These are phyloP conservation scores for Monilinia vaccinii-corymbosi DNA, from an alignment of 2,329 filamentous ascomycete species.

Conservation along the genomic window DNA sequence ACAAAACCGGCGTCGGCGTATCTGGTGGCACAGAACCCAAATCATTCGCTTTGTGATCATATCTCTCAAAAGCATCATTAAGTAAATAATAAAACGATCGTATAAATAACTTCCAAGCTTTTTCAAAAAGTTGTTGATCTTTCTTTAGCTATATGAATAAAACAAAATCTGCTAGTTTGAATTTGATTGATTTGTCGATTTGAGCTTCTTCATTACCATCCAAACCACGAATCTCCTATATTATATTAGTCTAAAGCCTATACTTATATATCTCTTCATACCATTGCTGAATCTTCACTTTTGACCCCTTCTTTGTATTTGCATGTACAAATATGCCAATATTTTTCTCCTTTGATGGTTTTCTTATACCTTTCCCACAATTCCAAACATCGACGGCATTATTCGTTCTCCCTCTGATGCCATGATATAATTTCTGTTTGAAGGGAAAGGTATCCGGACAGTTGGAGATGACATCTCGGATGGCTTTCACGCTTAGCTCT, in stretches of 20 bases:
- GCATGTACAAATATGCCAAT: not conserved
- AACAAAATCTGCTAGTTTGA: not conserved
- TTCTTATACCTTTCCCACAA: not conserved
- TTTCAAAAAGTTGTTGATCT: not conserved
- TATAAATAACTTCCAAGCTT: not conserved
- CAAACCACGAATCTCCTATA: not conserved
- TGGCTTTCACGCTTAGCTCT: not conserved
- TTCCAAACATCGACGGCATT: too few relatives aligned
- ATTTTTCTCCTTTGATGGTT: not conserved
- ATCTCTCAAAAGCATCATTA: too few relatives aligned
- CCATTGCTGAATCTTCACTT: not conserved
- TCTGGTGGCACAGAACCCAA: not conserved
- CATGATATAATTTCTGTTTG: too few relatives aligned
- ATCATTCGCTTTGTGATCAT: not conserved
- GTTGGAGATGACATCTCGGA: not conserved
- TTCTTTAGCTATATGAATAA: not conserved
- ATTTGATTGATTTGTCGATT: not conserved
- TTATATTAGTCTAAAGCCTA: too few relatives aligned
- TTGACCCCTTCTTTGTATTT: too few relatives aligned
- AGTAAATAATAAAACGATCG: not conserved
- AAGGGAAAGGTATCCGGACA: not conserved
- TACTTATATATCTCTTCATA: too few relatives aligned
- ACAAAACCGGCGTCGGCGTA: not conserved
- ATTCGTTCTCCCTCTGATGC: too few relatives aligned
- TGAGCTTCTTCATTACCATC: not conserved